Evolutionary conservation across 2,329 filamentous ascomycete species (phyloP), one percentile per base, ranked within the genome.

Genomic region (Colletotrichum sp.): DNA sequence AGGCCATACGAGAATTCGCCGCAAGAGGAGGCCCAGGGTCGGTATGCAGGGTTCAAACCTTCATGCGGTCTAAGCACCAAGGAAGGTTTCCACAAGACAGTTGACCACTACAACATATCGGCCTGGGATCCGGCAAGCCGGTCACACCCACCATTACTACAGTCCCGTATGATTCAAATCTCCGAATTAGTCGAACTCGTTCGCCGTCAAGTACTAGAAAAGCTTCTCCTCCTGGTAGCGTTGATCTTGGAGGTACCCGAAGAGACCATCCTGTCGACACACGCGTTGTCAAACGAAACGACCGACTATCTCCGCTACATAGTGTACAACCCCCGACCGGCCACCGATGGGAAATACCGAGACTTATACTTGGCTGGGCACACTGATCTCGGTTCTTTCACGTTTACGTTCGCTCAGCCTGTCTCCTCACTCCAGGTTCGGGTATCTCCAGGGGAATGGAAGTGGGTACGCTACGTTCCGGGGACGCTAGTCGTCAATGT

Each of bases 351-450:
- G 4, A 24, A 43, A 32, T 39, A 24, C 8, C 39, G 39, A 57
- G 65, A 55, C 18, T 21, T 63, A 5, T 82, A 78, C 77, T 76
- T 79, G 2, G 76, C 78, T 9, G 80, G 79, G 0, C 88, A 91
- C 79, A 90, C 88, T 0, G 89, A 91, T 77, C 83, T 90, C 15
- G 88, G 88, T 0, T 87, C 85, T 0, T 81, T 90, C 7, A 90
- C 89, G 3, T 82, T 91, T n/a, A 85, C 90, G 2, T 90, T 89
- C 82, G 85, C 87, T 8, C 89, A 90, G 74, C 87, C 88, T 5
- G 87, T 91, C 13, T 87, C 88, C 0, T 88, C 87, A 4, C 82
- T 91, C 18, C 89, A 90, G 78, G 87, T 90, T 61, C 85, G 83
- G 34, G 80, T 77, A 3, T 67, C 57, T 5, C 77, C 78, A 6